Percentiles rank a stretch among this genome's conserved stretches.
Evolutionary conservation across 139 green algal genomes (phyloP).

Genomic region (Volvox reticuliferus): DNA sequence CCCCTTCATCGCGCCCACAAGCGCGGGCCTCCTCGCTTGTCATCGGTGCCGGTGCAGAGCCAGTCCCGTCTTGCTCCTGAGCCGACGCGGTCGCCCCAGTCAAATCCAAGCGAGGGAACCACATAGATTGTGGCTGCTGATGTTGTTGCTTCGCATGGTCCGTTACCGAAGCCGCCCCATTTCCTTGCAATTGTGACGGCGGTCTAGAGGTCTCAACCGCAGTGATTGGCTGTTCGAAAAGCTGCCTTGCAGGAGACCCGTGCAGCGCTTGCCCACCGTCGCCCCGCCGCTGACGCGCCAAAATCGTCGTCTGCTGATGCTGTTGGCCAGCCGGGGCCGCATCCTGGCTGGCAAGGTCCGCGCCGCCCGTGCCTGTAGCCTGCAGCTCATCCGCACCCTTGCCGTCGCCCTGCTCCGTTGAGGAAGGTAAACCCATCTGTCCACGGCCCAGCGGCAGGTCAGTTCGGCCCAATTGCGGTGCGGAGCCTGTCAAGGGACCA

Average conservation of each 20-base stretch:
- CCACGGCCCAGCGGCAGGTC: too few species aligned
- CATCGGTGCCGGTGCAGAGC: background rate
- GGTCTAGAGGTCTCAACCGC: background rate
- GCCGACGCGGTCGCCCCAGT: background rate
- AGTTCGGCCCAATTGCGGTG: background rate
- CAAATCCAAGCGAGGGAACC: slow-evolving; percentile 26
- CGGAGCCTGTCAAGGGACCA: background rate
- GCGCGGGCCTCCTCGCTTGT: background rate
- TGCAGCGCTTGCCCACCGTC: background rate
- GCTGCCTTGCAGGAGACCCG: background rate
- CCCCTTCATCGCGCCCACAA: background rate
- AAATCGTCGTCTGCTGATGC: background rate
- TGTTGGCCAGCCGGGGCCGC: background rate
- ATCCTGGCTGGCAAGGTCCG: background rate
- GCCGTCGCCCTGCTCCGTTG: too few species aligned
- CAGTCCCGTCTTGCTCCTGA: background rate
- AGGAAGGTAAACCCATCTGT: too few species aligned
- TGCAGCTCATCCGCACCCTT: background rate
- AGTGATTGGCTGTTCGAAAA: background rate
- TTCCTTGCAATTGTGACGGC: background rate
- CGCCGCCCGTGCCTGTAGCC: background rate
- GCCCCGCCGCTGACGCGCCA: background rate
- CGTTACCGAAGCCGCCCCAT: background rate
- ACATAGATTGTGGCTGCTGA: background rate
- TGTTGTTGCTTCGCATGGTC: background rate